Conservation (phyloP, 2,329 filamentous ascomycete genomes). For the Cephalotrichum gorgonifer region DNA sequence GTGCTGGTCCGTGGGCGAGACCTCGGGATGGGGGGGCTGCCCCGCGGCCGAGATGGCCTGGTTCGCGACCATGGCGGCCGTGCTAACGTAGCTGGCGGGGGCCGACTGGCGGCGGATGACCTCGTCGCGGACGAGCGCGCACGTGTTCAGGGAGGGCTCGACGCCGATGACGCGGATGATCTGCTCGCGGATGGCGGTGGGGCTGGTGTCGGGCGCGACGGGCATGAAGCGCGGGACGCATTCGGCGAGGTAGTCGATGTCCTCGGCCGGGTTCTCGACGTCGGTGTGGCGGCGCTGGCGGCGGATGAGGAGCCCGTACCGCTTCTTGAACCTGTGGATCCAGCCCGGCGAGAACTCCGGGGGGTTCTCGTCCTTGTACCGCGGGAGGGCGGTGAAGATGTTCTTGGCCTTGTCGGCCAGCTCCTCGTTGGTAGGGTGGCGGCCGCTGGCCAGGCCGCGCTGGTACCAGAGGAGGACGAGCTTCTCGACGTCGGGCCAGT, state of each 20-base stretch:
- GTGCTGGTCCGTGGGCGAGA: slow-evolving; percentile 12
- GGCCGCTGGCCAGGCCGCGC: slow-evolving; percentile 38
- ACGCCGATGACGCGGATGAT: slow-evolving; percentile 45
- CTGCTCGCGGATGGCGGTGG: slow-evolving; percentile 47
- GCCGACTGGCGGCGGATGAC: slow-evolving; percentile 28
- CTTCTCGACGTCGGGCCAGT: slow-evolving; percentile 54
- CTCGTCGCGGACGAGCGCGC: slow-evolving; percentile 48
- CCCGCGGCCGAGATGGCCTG: slow-evolving; percentile 1
- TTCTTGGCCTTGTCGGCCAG: slow-evolving; percentile 51
- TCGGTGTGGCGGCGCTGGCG: slow-evolving; percentile 44
- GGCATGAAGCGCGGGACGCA: slow-evolving; percentile 49
- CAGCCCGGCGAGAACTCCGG: slow-evolving; percentile 54
- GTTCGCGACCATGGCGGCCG: slow-evolving; percentile 5
- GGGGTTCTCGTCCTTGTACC: slow-evolving; percentile 48
- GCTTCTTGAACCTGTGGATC: slow-evolving; percentile 56
- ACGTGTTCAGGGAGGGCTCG: slow-evolving; percentile 40
- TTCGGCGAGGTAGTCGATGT: slow-evolving; percentile 50
- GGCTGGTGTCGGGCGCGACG: slow-evolving; percentile 47
- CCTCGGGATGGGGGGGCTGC: slow-evolving; percentile 7
- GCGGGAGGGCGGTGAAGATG: slow-evolving; percentile 47
- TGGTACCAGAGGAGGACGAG: slow-evolving; percentile 46
- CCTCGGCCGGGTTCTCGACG: slow-evolving; percentile 38
- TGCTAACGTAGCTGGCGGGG: slow-evolving; percentile 8
- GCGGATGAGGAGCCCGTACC: slow-evolving; percentile 47
- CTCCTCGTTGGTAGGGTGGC: slow-evolving; percentile 52